Conservation (phyloP, 2,329 filamentous ascomycete genomes). For the Aspergillus niger region DNA sequence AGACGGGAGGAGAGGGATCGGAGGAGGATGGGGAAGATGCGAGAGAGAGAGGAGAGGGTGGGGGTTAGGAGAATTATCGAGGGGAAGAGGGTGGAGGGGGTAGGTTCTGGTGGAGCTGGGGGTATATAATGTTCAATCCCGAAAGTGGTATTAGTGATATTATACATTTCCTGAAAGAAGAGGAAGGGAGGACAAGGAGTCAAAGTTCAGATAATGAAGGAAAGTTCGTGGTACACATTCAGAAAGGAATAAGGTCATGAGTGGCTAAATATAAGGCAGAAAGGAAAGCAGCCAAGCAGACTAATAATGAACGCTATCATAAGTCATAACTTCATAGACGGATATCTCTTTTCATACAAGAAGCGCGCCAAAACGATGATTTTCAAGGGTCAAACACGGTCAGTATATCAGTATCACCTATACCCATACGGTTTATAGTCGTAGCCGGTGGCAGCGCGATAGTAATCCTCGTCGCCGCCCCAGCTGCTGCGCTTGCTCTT, state of each 20-base stretch:
- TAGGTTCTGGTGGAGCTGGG: not conserved
- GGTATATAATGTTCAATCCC: not conserved
- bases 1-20: slow-evolving; percentile 31
- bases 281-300: not conserved
- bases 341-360: not conserved
- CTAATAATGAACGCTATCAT: slow-evolving; percentile 4
- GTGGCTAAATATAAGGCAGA: slow-evolving; percentile 7
- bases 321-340: slow-evolving; percentile 5
- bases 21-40: slow-evolving; percentile 35
- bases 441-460: slow-evolving; percentile 37
- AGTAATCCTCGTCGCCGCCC: slow-evolving; percentile 42
- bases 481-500: slow-evolving; percentile 32
- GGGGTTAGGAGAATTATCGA: slow-evolving; percentile 26
- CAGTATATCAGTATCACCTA: slow-evolving; percentile 17
- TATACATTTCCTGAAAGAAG: not conserved
- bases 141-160: not conserved
- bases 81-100: slow-evolving; percentile 6
- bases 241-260: not conserved
- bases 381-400: not conserved
- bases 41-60: slow-evolving; percentile 45
- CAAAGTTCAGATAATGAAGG: not conserved
- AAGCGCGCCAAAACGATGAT: not conserved
- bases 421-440: slow-evolving; percentile 33
- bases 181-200: not conserved
- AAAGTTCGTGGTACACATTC: too few species aligned